Evolutionary conservation across 306 rosid species (phyloP), one percentile per base, ranked within the genome.

Genomic region (Begonia masoniana): DNA sequence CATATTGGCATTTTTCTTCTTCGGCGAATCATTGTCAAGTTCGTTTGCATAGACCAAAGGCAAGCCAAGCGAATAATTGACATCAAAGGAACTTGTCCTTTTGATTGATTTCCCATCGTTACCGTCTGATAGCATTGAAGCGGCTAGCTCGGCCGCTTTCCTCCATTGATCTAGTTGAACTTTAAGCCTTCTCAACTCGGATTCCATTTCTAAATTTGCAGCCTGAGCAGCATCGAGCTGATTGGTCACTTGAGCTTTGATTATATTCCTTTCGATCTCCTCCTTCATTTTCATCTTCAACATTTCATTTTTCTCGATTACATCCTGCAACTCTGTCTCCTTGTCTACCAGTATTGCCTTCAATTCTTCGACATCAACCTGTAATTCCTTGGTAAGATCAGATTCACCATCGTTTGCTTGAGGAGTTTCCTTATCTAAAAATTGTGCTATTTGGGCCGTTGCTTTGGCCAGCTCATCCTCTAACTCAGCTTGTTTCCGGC

Each of bases 81-180:
- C 63, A 61, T 82, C 95, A 48, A 62, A 69, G 15, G 83, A 58
- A 17, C 77, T 61, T 0, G 75, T 70, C 67, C 62, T 70, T 47
- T 73, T 93, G 3, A 71, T 74, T 35, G 62, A 23, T 50, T 84
- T 88, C 17, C 88, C 88, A 54, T 74, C 81, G 69, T 84, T 76
- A 31, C 81, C 93, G 0, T 78, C 46, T 6, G 93, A 68, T 52
- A 89, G 59, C 76, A 89, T 78, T n/a, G 94, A 67, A 15, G 97
- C 83, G 12, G 95, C 97, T 16, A 89, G 95, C 77, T 88, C 95
- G 0, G 97, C 95, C 0, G 95, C 97, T 64, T 85, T 89, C 74
- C 95, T 85, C 97, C 97, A 89, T 75, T 89, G 95, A 0, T 89
- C 97, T 8, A 88, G 67, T 66, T 89, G 97, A 65, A 85, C 95